phyloP scores from a whole-genome alignment of 1,139 yeast genomes.

The Ashbya aceris region DNA sequence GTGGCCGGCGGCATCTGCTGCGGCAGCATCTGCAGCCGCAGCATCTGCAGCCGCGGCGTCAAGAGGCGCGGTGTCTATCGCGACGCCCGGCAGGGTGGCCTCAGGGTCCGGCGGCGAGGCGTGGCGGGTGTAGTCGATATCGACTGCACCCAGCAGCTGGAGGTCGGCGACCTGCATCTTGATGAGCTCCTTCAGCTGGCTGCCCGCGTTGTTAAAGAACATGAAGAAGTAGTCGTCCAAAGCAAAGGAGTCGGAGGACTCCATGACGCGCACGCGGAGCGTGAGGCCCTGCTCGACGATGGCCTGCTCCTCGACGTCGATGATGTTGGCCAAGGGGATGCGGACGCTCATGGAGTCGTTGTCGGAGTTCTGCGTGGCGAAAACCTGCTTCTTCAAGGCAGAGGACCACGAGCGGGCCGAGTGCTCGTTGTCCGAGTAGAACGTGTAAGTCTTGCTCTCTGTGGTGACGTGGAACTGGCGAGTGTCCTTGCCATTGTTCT shows the following conservation, averaged over 20 bases:
- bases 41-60: neutral
- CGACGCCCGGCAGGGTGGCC: neutral
- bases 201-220: conserved; percentile 43
- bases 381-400: conserved; percentile 63
- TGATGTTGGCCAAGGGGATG: conserved; percentile 62
- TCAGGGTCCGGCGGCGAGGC: too few species aligned
- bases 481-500: conserved; percentile 12
- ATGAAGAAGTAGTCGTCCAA: conserved; percentile 61
- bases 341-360: conserved; percentile 69
- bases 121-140: neutral
- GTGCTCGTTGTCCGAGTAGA: conserved; percentile 63
- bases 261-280: conserved; percentile 39
- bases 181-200: conserved; percentile 16
- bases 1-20: too few species aligned
- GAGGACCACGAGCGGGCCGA: conserved; percentile 79
- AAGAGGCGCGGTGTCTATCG: neutral
- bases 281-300: conserved; percentile 44
- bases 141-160: conserved; percentile 1
- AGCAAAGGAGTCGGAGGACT: conserved; percentile 43
- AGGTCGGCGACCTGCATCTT: conserved; percentile 12
- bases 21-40: neutral
- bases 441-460: conserved; percentile 48
- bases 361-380: conserved; percentile 53
- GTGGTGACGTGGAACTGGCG: conserved; percentile 45
- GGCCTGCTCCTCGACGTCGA: conserved; percentile 47